phyloP scores from a whole-genome alignment of 495 filamentous ascomycete species.

The Hypoxylon cercidicola region DNA sequence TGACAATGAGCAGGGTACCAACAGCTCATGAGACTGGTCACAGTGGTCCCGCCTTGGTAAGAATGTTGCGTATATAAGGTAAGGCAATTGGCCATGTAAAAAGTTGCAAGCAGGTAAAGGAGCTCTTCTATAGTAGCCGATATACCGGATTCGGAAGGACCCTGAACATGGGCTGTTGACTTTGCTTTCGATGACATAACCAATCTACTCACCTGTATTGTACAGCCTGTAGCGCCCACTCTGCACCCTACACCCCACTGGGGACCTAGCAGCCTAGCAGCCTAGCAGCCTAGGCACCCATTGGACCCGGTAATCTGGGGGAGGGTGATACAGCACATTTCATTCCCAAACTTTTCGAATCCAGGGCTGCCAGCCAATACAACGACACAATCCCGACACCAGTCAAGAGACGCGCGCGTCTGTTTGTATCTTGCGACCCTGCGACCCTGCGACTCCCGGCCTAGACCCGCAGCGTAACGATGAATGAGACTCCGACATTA shows the following conservation, averaged over 20 bases:
- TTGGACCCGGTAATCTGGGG: conserved; percentile 4
- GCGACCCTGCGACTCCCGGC: no score
- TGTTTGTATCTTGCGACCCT: background rate
- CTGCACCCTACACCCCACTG: background rate
- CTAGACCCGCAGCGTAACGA: conserved; percentile 2
- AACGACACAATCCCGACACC: background rate
- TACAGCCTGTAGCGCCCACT: no score
- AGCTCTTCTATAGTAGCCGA: no score
- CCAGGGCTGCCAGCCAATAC: background rate
- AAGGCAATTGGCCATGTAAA: background rate
- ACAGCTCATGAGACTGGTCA: background rate
- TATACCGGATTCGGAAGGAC: conserved; percentile 36
- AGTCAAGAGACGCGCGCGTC: background rate
- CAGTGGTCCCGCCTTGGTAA: background rate
- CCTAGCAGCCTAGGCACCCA: no score
- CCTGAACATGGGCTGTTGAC: conserved; percentile 26
- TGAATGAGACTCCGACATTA: conserved; percentile 44
- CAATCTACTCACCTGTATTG: background rate
- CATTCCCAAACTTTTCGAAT: background rate
- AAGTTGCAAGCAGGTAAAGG: background rate
- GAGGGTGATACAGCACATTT: conserved; percentile 8
- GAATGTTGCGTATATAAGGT: background rate
- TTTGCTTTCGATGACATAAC: conserved; percentile 35
- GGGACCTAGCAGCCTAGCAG: no score
- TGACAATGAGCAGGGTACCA: conserved; percentile 2